Base-by-base conservation (phyloP, 495 filamentous ascomycete species). In the Emericellopsis terricola region DNA sequence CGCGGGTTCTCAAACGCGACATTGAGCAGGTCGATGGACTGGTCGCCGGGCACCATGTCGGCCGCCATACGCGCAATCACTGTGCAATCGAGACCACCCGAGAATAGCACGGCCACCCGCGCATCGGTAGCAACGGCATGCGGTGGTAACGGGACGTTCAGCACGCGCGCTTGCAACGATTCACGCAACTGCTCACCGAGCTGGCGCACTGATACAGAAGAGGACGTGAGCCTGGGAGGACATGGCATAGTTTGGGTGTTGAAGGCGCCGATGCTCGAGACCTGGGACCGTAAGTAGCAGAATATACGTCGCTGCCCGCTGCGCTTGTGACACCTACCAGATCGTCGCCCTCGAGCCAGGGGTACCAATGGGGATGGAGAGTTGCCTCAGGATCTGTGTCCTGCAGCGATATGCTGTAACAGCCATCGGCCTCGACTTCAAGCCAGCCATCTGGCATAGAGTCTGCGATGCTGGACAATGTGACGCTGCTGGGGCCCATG, bases 1-100 rank as follows among this genome's bases (percentile, higher is more conserved):
- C 87, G 69, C 0, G 82, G 83, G 45, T 97, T 97, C 49, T 97
- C 81, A 43, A 99, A 99, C 0, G 85, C 89, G 28, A 99, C 86
- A 42, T 99, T 99, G 14, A 96, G 65, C 0, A 99, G 65, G 47
- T 94, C 85, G 39, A 99, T 78, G 4, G 60, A 56, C 39, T 89
- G 71, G 4, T 62, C 48, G 2, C 47, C 15, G 0, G 82, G 79
- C 7, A 94, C 51, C 15, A 84, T 53, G 18, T 92, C 79, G 43
- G 94, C 85, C n/a, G 67, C 58, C 16, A 96, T 51, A 33, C 85
- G 66, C 9, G 91, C 87, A 17, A 99, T 62, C 1, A 93, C 54
- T 2, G 85, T 86, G 50, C 89, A 94, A 50, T 99, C 89, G 7
- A 99, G 62, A 0, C 89, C 89, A 4, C 89, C 89, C 1, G 87